Base-by-base conservation (phyloP, 1,139 yeast species). In the Hemisphaericaspora xylanilytica region DNA sequence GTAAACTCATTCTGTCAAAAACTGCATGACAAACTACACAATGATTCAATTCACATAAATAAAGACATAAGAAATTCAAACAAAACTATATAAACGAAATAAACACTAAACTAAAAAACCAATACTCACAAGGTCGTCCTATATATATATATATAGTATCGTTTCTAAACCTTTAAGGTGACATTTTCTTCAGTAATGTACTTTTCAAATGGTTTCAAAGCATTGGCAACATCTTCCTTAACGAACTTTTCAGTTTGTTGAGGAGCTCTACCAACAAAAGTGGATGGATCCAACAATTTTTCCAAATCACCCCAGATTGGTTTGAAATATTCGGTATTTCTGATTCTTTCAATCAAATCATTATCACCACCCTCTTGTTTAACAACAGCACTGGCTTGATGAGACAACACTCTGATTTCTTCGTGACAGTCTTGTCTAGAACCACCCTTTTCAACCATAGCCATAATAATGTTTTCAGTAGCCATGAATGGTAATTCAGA, bases 401-500 rank as follows among this genome's bases (percentile, higher is more conserved):
- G 98, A 28, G 97, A 87, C 47, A 92, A 76, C 30, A 92, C 98
- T 68, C 99, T 83, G 65, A 92, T 90, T 68, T 87, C 86, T 73
- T 92, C 99, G 67, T 92, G 99, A 60, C 96, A 92, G 42, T 89
- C 96, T 74, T 92, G 99, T 77, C 99, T 85, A 20, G 95, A 89
- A 33, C 87, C 97, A 54, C 97, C 97, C 65, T 85, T 84, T 68
- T 89, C 95, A 44, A 92, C 98, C 97, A 92, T 92, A 41, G 98
- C 98, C 99, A 92, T 92, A 64, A 92, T 92, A 62, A 92, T 81
- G 69, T 92, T 92, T 70, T 92, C 99, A 40, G 99, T 92, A 50
- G 99, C 99, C 99, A 92, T 92, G 75, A 94, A 92, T 52, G 99
- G 99, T 58, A 92, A 77, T 68, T 94, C 98, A 38, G 96, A 78